phyloP scores from a whole-genome alignment of 768 basidiomycete species.

The Trametes gibbosa region DNA sequence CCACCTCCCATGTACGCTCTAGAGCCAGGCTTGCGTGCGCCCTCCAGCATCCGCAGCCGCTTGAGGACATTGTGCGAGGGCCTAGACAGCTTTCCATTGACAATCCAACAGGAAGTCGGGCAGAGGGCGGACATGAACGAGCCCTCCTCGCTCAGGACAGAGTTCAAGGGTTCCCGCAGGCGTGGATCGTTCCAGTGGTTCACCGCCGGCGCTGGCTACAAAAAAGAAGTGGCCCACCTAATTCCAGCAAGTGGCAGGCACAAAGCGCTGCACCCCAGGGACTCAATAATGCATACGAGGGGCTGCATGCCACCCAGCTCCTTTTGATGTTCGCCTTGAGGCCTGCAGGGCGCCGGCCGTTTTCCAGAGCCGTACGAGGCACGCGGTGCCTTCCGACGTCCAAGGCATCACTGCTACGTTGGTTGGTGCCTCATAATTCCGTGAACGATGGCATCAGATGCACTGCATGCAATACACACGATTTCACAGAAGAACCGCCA shows the following conservation, averaged over 20 bases:
- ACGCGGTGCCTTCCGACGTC: background rate
- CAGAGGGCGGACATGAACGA: constrained; percentile 9
- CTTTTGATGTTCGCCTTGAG: background rate
- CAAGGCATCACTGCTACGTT: background rate
- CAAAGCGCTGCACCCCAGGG: background rate
- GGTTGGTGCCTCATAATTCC: background rate
- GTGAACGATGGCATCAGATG: background rate
- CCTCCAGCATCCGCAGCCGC: background rate
- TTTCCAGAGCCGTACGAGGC: background rate
- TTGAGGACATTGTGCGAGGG: background rate
- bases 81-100: background rate
- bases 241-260: background rate
- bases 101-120: background rate
- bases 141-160: background rate
- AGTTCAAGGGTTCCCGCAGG: constrained; percentile 4
- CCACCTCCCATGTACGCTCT: background rate
- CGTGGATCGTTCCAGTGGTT: background rate
- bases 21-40: background rate
- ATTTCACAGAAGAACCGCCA: background rate
- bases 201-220: constrained; percentile 6
- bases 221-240: background rate
- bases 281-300: background rate
- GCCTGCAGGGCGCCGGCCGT: background rate
- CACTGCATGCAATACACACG: background rate
- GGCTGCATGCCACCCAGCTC: background rate